A percentile compares a stretch with the other conserved stretches of the same genome.
phyloP scores from a whole-genome alignment of 345 rosid species.

The Melastoma malabathricum region DNA sequence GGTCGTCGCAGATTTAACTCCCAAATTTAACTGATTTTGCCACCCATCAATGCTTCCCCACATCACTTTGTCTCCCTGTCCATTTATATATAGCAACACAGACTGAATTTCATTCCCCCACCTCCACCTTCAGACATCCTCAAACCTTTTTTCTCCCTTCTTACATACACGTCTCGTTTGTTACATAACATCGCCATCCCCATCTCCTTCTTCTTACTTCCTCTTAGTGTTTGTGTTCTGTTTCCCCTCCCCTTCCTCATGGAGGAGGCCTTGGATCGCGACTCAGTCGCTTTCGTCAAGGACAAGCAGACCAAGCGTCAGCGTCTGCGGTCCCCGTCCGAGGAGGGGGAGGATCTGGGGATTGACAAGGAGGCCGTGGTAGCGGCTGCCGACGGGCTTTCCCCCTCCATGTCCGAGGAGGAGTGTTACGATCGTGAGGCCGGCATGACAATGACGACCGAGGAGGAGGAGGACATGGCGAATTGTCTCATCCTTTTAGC shows the following conservation, averaged over 20 bases:
- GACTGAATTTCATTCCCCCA: too few relatives aligned
- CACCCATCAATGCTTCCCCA: too few relatives aligned
- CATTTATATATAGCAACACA: too few relatives aligned
- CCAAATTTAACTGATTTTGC: too few relatives aligned
- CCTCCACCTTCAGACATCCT: too few relatives aligned
- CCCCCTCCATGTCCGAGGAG: constrained; percentile 17
- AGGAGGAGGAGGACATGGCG: constrained; percentile 89
- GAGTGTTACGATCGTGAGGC: constrained; percentile 11
- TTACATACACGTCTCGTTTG: too few relatives aligned
- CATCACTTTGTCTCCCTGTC: too few relatives aligned
- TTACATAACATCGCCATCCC: too few relatives aligned
- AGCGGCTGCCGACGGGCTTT: background rate
- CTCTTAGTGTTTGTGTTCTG: background rate
- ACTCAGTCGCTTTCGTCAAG: constrained; percentile 22
- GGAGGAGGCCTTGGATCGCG: constrained; percentile 4
- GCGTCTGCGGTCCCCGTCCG: constrained; percentile 44
- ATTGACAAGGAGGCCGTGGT: constrained; percentile 2
- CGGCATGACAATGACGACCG: constrained; percentile 4
- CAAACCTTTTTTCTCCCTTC: too few relatives aligned
- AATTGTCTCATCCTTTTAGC: constrained; percentile 86
- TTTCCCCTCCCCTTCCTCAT: constrained; percentile 1
- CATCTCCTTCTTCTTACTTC: background rate
- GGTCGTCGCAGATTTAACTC: too few relatives aligned
- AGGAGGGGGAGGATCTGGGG: constrained; percentile 6
- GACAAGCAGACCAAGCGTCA: constrained; percentile 77